A percentile compares a stretch with the other conserved stretches of the same genome.
phyloP scores from a whole-genome alignment of 257 asterid species.

The Rhazya stricta region DNA sequence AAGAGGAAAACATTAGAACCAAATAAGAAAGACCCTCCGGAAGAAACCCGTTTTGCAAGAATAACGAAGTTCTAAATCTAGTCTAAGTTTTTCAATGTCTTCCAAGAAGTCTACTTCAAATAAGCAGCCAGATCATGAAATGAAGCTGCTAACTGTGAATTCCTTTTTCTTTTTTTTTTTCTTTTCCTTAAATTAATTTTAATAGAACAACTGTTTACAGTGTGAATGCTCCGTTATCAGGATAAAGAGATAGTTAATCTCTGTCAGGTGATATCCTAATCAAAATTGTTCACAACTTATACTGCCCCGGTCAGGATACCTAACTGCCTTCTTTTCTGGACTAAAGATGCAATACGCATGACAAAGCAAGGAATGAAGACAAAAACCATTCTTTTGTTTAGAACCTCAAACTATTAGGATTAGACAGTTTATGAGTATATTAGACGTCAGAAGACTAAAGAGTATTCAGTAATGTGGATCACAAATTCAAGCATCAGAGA shows the following conservation, averaged over 20 bases:
- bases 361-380: background rate
- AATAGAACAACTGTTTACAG: background rate
- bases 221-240: background rate
- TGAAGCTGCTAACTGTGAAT: background rate
- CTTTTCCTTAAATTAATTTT: too few species aligned
- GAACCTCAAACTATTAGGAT: background rate
- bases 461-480: background rate
- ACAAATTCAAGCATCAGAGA: background rate
- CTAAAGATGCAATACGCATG: background rate
- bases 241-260: too few species aligned
- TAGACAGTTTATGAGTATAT: background rate
- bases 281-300: background rate
- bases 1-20: slow-evolving; percentile 4
- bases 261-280: background rate
- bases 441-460: background rate
- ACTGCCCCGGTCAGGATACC: background rate
- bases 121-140: background rate
- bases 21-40: background rate
- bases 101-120: too few species aligned
- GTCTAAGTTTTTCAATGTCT: too few species aligned
- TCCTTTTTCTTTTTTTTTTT: background rate
- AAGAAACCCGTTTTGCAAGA: background rate
- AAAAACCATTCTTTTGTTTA: background rate
- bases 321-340: background rate
- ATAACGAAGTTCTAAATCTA: background rate